Percentiles rank a stretch among this genome's conserved stretches.
Conservation (phyloP, 2,329 filamentous ascomycete genomes). For the Penicillium sp. region DNA sequence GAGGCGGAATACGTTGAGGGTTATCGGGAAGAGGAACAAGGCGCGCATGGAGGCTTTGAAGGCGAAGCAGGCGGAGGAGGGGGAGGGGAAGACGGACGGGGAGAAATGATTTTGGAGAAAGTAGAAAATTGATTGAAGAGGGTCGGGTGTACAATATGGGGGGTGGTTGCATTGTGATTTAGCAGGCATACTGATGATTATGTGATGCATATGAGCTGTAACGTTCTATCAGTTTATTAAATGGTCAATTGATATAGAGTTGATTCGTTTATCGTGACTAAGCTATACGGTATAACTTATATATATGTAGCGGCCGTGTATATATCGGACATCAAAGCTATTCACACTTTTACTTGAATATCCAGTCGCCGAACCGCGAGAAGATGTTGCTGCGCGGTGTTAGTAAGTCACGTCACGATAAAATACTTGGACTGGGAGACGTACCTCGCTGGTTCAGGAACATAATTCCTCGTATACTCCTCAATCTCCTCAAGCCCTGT, state of each 20-base stretch:
- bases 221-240: background rate
- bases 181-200: background rate
- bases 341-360: slow-evolving; percentile 20
- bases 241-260: background rate
- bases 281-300: background rate
- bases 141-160: background rate
- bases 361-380: slow-evolving; percentile 26
- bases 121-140: background rate
- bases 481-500: slow-evolving; percentile 70
- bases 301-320: background rate
- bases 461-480: slow-evolving; percentile 67
- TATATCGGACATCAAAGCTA: background rate
- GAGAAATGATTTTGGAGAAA: background rate
- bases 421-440: slow-evolving; percentile 24
- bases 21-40: slow-evolving; percentile 73
- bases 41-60: slow-evolving; percentile 62
- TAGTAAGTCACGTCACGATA: background rate
- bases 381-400: slow-evolving; percentile 29
- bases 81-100: background rate
- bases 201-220: background rate
- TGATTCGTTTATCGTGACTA: background rate
- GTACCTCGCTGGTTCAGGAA: slow-evolving; percentile 60
- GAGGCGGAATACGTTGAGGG: slow-evolving; percentile 67
- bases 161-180: background rate
- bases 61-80: slow-evolving; percentile 30